Conservation (phyloP, 176 grass and related monocot species). For the Guadua angustifolia region DNA sequence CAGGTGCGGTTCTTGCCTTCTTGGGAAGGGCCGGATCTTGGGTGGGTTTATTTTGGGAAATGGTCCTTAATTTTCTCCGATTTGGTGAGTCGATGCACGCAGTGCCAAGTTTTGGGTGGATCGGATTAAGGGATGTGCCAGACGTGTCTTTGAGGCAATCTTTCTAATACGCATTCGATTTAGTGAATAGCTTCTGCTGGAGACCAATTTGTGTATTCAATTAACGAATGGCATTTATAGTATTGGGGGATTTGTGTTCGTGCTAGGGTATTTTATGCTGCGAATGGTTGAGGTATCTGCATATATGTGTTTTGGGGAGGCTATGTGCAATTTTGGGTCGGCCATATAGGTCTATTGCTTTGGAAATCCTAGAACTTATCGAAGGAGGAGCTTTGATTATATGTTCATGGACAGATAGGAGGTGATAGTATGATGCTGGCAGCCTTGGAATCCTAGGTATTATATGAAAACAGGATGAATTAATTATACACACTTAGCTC, state of each 20-base stretch:
- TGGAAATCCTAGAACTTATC: not conserved
- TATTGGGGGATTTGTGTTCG: constrained; percentile 14
- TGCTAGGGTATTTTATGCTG: constrained; percentile 20
- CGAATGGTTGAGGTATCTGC: not conserved
- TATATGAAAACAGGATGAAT: not conserved
- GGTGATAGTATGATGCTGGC: constrained; percentile 4
- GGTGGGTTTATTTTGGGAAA: constrained; percentile 33
- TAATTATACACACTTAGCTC: not conserved
- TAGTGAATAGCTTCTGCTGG: constrained; percentile 27
- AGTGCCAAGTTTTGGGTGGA: constrained; percentile 20
- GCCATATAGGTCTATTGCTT: not conserved
- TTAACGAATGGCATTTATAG: not conserved
- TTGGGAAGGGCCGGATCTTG: constrained; percentile 50
- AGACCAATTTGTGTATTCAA: not conserved
- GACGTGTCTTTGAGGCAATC: not conserved
- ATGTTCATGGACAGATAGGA: constrained; percentile 4
- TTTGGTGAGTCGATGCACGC: not conserved
- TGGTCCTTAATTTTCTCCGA: not conserved
- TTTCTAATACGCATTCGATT: constrained; percentile 19
- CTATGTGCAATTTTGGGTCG: constrained; percentile 8
- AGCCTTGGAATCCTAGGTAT: not conserved
- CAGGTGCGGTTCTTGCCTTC: constrained; percentile 52
- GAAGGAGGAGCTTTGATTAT: not conserved
- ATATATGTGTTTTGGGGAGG: not conserved
- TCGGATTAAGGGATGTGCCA: constrained; percentile 10